Conservation (phyloP, 2,329 filamentous ascomycete species). For the Botrytis byssoidea region DNA sequence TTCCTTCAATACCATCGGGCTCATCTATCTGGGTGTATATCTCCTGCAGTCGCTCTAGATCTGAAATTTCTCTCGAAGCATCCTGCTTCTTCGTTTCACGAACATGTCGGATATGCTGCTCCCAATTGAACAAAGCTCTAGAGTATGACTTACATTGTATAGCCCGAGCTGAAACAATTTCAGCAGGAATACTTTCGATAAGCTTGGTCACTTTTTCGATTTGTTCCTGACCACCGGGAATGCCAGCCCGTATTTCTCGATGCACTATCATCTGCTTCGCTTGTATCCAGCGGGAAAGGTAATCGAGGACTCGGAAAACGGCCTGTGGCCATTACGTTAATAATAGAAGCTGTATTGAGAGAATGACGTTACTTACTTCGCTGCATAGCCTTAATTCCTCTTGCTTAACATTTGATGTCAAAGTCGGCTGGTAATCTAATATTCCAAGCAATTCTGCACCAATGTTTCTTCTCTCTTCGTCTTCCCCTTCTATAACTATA, state of each 20-base stretch:
- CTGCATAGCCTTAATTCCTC: slow-evolving; percentile 83
- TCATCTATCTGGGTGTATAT: slow-evolving; percentile 98
- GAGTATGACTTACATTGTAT: slow-evolving; percentile 94
- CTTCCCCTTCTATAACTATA: slow-evolving; percentile 69
- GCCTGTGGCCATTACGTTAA: slow-evolving; percentile 54
- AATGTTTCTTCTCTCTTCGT: slow-evolving; percentile 63
- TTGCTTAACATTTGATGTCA: slow-evolving; percentile 58
- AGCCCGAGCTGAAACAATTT: slow-evolving; percentile 75
- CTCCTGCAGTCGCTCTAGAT: slow-evolving; percentile 78
- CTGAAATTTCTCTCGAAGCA: slow-evolving; percentile 52
- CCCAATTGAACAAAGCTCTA: slow-evolving; percentile 88
- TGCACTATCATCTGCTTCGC: slow-evolving; percentile 47
- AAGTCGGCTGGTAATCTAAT: slow-evolving; percentile 55
- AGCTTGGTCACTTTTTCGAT: slow-evolving; percentile 68
- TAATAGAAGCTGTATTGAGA: slow-evolving; percentile 25
- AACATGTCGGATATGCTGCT: slow-evolving; percentile 74
- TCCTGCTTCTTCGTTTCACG: slow-evolving; percentile 25
- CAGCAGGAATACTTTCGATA: slow-evolving; percentile 65
- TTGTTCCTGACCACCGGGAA: slow-evolving; percentile 47
- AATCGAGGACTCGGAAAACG: slow-evolving; percentile 87
- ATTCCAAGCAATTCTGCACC: slow-evolving; percentile 73
- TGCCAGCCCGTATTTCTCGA: slow-evolving; percentile 1
- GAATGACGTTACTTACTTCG: slow-evolving; percentile 58
- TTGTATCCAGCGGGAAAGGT: slow-evolving; percentile 86
- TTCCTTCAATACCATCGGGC: slow-evolving; percentile 92